Conservation (phyloP, 352 stramenopile species). For the Phytophthora pluvialis region DNA sequence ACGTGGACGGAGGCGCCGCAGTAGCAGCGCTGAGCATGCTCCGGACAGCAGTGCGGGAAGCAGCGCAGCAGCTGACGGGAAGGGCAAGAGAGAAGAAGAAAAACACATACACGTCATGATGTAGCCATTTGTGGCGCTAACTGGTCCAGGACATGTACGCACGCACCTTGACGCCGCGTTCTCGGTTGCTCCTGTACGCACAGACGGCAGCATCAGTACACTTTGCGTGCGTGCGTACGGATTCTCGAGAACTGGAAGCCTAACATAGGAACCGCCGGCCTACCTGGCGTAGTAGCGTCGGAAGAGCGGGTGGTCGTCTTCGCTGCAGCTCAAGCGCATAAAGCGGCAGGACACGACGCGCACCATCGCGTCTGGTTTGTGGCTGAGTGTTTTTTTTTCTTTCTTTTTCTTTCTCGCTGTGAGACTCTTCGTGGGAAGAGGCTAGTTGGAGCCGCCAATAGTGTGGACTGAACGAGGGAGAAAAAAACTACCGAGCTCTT, state of each 20-base stretch:
- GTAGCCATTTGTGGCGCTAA: too few species aligned
- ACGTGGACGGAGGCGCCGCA: constrained; percentile 46
- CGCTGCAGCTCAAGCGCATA: constrained; percentile 30
- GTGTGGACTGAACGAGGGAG: too few species aligned
- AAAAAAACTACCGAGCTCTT: too few species aligned
- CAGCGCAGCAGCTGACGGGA: constrained; percentile 40
- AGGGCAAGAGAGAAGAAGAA: too few species aligned
- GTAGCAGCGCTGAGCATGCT: constrained; percentile 44
- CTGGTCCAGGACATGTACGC: background rate
- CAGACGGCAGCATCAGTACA: background rate
- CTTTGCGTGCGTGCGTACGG: too few species aligned
- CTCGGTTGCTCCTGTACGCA: constrained; percentile 23
- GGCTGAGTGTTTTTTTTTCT: too few species aligned
- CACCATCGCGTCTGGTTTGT: constrained; percentile 10
- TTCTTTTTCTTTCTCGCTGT: too few species aligned
- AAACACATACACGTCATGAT: background rate
- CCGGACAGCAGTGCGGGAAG: constrained; percentile 55
- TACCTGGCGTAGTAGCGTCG: constrained; percentile 37
- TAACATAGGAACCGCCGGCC: background rate
- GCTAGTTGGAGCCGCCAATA: too few species aligned
- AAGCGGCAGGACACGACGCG: constrained; percentile 23
- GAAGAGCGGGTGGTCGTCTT: constrained; percentile 41
- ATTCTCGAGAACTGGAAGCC: too few species aligned
- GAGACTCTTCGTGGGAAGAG: too few species aligned
- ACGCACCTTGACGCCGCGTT: constrained; percentile 27